Base-by-base conservation (phyloP, 1,139 yeast genomes). In the Diutina sp. region DNA sequence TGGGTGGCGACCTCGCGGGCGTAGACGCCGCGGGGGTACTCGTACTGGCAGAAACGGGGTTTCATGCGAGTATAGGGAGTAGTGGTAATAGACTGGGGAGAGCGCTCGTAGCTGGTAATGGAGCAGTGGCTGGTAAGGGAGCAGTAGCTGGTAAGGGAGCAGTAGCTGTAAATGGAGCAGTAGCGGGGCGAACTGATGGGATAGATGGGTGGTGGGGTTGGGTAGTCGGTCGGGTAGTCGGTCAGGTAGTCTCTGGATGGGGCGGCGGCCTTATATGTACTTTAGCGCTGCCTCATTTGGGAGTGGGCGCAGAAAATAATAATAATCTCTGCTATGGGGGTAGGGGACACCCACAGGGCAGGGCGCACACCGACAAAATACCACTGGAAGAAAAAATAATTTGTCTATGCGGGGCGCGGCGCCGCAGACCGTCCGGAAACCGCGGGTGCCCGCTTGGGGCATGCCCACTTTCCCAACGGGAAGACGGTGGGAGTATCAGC, bases 11-110 rank as follows among this genome's bases (percentile, higher is more conserved):
- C 64, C 65, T 84, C 89, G 8, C 74, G 65, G 55, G 76, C 69
- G 60, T 83, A 81, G 56, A 83, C 69, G 57, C 72, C 72, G 50
- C 69, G 66, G 2, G 87, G 79, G 62, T 84, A 84, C 57, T 71
- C 70, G 58, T 62, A 65, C 61, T 74, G 79, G 56, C 64, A 60
- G 61, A 72, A 50, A 14, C 53, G 41, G 14, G 53, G 44, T 9
- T 30, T 50, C 53, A 50, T 50, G n/a, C n/a, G 35, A 11, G 41
- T 35, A 21, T 21, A 21, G 4, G 25, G 25, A 21, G 25, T 21
- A 21, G 3, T 21, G 11, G n/a, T 35, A 12, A 4, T 35, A n/a
- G 41, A 11, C 14, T 12, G 41, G 38, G 38, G 38, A 8, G 38
- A 9, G 38, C 38, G 11, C 14, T 14, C 14, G 32, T 30, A 35